A percentile compares a stretch with the other conserved stretches of the same genome.
Evolutionary conservation across 352 stramenopile species (phyloP).

Genomic region (Globisporangium echinulatum): DNA sequence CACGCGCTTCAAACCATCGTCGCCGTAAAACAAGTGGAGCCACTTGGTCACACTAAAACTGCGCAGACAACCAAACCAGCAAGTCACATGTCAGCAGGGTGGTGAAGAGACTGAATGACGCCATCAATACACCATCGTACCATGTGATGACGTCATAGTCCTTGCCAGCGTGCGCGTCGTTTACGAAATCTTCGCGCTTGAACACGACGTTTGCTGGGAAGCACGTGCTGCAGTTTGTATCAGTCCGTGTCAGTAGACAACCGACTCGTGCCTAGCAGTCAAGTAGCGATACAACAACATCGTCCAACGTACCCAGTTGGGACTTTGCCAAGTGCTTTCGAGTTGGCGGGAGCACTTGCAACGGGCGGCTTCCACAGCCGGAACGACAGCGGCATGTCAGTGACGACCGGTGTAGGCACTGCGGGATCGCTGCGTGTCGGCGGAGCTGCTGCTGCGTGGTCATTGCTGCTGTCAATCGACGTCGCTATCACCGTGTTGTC

Average conservation of each 20-base stretch:
- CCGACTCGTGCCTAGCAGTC: neutral
- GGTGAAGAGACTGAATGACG: no score
- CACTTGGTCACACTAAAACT: slow-evolving; percentile 89
- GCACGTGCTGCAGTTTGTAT: slow-evolving; percentile 14
- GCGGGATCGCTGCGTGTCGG: neutral
- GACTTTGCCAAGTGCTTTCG: slow-evolving; percentile 42
- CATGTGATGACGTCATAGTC: slow-evolving; percentile 79
- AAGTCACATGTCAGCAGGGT: neutral
- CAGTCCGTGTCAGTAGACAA: neutral
- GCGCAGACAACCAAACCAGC: neutral
- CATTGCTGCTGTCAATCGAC: neutral
- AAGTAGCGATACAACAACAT: neutral
- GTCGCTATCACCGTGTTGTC: neutral
- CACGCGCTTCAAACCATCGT: slow-evolving; percentile 71
- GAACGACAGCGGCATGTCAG: slow-evolving; percentile 59
- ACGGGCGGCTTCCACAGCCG: slow-evolving; percentile 55
- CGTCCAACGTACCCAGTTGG: slow-evolving; percentile 34
- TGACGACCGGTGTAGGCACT: slow-evolving; percentile 16
- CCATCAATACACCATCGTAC: slow-evolving; percentile 15
- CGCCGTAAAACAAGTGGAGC: slow-evolving; percentile 86
- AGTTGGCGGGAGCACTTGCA: slow-evolving; percentile 12
- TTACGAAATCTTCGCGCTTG: slow-evolving; percentile 69
- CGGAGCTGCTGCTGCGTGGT: neutral
- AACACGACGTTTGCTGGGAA: slow-evolving; percentile 81
- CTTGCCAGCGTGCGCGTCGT: slow-evolving; percentile 48